A percentile compares a stretch with the other conserved stretches of the same genome.
Evolutionary conservation across 2,329 filamentous ascomycete species (phyloP).

Genomic region (Cladosporium oxysporum): DNA sequence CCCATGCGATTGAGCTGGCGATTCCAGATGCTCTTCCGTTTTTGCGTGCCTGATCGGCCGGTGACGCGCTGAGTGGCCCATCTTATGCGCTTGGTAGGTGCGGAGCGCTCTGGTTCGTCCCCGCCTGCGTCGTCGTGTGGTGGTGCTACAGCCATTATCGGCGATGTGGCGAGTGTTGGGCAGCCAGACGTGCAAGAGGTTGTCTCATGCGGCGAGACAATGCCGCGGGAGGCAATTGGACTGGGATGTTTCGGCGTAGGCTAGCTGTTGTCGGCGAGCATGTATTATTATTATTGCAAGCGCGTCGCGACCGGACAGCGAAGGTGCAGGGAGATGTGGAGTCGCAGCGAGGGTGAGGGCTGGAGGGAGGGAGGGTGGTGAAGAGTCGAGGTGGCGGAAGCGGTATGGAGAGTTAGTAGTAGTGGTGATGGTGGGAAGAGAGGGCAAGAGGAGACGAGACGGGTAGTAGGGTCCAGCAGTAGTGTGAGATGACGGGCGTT

Average conservation of each 20-base stretch:
- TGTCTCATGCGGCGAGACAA: conserved; percentile 26
- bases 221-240: conserved; percentile 14
- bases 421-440: background rate
- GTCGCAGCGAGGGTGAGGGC: conserved; percentile 2
- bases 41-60: conserved; percentile 71
- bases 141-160: conserved; percentile 14
- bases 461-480: background rate
- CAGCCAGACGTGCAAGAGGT: conserved; percentile 7
- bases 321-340: background rate
- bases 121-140: background rate
- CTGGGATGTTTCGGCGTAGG: background rate
- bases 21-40: conserved; percentile 80
- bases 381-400: background rate
- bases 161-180: background rate
- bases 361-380: background rate
- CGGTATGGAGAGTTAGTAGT: conserved; percentile 1
- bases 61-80: conserved; percentile 94
- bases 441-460: background rate
- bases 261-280: conserved; percentile 13
- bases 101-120: conserved; percentile 9
- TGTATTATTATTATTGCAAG: conserved; percentile 6
- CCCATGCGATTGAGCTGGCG: conserved; percentile 47
- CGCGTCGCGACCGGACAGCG: conserved; percentile 8
- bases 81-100: conserved; percentile 70
- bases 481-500: background rate